Base-by-base conservation (phyloP, 2,329 filamentous ascomycete genomes). In the Fusarium haematococcum region DNA sequence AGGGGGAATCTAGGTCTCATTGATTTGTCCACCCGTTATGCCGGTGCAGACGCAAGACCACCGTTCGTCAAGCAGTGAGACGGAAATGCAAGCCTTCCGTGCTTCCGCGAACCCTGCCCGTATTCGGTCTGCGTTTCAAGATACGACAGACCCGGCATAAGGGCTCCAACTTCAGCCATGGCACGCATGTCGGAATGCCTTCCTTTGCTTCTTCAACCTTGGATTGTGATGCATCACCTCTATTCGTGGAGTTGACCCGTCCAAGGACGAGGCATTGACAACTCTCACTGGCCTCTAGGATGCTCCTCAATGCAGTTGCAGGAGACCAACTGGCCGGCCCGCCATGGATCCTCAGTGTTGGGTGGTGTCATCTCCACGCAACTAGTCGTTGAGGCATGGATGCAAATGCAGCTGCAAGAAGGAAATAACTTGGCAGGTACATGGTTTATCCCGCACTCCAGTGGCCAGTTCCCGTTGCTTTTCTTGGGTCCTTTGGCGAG, bases 351-450 rank as follows among this genome's bases (percentile, higher is more conserved):
- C 45, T 27, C 33, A 54, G 45, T 41, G 13, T 23, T 54, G 33
- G 13, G 48, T 63, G 48, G 48, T 63, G 61, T 43, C 61, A 63
- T 63, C 5, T 63, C 32, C 41, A 62, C 30, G 33, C 48, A 41
- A 30, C 16, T 39, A 20, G 41, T 54, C 27, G 23, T 33, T 41
- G 18, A 23, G 23, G 11, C 43, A 63, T 52, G 43, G 43, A 52
- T 43, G 7, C 14, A 37, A n/a, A 16, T 50, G 43, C 60, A 37
- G 6, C 16, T 27, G 20, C 33, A 23, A 63, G 30, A 50, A 52
- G 27, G 7, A 48, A 39, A 27, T 23, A 33, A 52, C 11, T n/a
- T 54, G 23, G 11, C 60, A 54, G 16, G 45, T 30, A 63, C 33
- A 30, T 39, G 59, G 14, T 52, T 61, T 61, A 61, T 33, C 41